Evolutionary conservation across 2,329 filamentous ascomycete genomes (phyloP).

Genomic region (Cladosporium colombiae): DNA sequence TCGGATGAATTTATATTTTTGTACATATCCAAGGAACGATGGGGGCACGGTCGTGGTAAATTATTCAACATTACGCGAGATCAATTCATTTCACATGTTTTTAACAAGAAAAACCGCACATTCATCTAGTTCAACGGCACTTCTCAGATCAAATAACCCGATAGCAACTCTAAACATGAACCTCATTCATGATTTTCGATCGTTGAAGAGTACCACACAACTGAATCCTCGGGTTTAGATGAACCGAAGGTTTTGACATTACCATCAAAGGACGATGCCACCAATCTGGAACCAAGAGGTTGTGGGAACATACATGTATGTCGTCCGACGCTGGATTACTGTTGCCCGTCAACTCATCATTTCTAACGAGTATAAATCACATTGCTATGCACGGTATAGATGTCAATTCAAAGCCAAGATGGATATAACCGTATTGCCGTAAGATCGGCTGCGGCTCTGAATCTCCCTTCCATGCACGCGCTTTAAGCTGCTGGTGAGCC

Average conservation of each 20-base stretch:
- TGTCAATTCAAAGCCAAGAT: background rate
- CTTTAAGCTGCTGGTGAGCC: background rate
- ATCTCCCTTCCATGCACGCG: background rate
- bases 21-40: background rate
- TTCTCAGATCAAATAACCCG: background rate
- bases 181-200: background rate
- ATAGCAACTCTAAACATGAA: background rate
- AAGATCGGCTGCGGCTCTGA: background rate
- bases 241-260: too few species aligned
- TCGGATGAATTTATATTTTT: background rate
- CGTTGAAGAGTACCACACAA: too few species aligned
- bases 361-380: too few species aligned
- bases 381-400: background rate
- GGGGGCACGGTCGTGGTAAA: background rate
- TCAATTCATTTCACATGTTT: background rate
- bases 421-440: background rate
- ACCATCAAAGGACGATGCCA: too few species aligned
- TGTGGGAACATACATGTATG: too few species aligned
- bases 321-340: too few species aligned
- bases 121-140: background rate
- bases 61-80: conserved; percentile 8
- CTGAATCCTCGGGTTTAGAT: too few species aligned
- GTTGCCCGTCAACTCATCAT: too few species aligned
- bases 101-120: background rate
- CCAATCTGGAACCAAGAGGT: too few species aligned